Evolutionary conservation across 345 rosid species (phyloP), one percentile per base, ranked within the genome.

Genomic region (Carallia brachiata): DNA sequence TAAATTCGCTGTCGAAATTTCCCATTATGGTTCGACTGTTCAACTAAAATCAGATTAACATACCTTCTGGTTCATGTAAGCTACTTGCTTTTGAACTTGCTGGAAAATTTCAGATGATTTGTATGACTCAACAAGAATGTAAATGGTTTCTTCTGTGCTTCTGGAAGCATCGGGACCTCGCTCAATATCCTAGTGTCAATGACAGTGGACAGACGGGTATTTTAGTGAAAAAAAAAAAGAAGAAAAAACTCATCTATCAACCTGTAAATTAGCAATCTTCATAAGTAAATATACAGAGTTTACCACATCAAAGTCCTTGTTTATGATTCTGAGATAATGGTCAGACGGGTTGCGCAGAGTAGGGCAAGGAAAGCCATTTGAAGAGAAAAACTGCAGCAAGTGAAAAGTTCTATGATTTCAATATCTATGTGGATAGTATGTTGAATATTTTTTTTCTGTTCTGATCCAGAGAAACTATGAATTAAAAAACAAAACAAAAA

Each of bases 321-420:
- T 80, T 55, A 80, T 77, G 9, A 69, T 74, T 69, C 73, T 71
- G 7, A 77, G 73, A 48, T 65, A 81, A 60, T 78, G 80, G 69
- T 81, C 84, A n/a, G 82, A 78, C 2, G 82, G 84, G 52, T 81
- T 81, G 62, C 75, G 65, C 15, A 75, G 47, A 54, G 70, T 16
- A 31, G 86, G 82, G 59, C 84, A 83, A 12, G 84, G 82, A 54
- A 77, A 77, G 31, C 84, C 86, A 75, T 47, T 69, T 13, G 78
- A 54, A 34, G 78, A 70, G 58, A 83, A 83, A 50, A 83, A 77
- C 76, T 80, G 62, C 67, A 52, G 31, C 28, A 34, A 64, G 62
- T 54, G 44, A 8, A 58, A 65, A 1, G 10, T 36, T 53, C 23
- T 17, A 6, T 10, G 0, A 67, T 36, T 2, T 12, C 32, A n/a